A percentile compares a stretch with the other conserved stretches of the same genome.
Evolutionary conservation across 768 basidiomycete species (phyloP).

Genomic region (Trametopsis cervina): DNA sequence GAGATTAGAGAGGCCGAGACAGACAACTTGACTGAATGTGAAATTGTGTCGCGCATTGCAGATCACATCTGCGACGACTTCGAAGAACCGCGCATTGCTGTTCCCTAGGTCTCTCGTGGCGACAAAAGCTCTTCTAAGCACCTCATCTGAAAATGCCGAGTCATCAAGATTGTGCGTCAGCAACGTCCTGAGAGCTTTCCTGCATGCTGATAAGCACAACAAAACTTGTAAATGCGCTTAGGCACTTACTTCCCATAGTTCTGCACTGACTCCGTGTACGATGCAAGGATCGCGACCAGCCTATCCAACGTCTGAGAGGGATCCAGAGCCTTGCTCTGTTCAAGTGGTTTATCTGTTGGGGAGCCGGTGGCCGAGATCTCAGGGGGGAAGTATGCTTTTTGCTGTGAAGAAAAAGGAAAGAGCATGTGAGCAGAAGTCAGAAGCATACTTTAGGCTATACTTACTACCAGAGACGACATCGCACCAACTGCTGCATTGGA

Average conservation of each 20-base stretch:
- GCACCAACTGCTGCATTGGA: slow-evolving; percentile 84
- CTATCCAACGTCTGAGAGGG: slow-evolving; percentile 52
- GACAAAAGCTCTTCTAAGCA: slow-evolving; percentile 65
- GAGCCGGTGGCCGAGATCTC: slow-evolving; percentile 48
- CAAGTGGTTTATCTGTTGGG: slow-evolving; percentile 48
- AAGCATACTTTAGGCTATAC: slow-evolving; percentile 26
- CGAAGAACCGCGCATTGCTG: slow-evolving; percentile 66
- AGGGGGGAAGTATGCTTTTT: slow-evolving; percentile 69
- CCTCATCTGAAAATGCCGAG: slow-evolving; percentile 51
- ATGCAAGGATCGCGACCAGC: slow-evolving; percentile 61
- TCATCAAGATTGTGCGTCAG: slow-evolving; percentile 53
- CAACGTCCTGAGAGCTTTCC: slow-evolving; percentile 71
- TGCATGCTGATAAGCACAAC: slow-evolving; percentile 23
- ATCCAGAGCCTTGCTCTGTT: slow-evolving; percentile 51
- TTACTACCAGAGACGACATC: slow-evolving; percentile 79
- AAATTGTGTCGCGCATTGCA: slow-evolving; percentile 50
- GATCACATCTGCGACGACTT: slow-evolving; percentile 67
- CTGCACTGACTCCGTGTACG: slow-evolving; percentile 43
- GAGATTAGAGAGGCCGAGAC: slow-evolving; percentile 79
- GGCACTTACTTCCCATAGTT: slow-evolving; percentile 57
- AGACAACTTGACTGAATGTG: slow-evolving; percentile 67
- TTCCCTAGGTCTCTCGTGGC: slow-evolving; percentile 43
- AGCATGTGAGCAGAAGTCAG: slow-evolving; percentile 3
- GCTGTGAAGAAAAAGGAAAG: slow-evolving; percentile 32
- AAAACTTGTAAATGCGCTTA: not conserved